Conservation (phyloP, 371 early-diverging fungal species). For the Saksenaea oblongispora region DNA sequence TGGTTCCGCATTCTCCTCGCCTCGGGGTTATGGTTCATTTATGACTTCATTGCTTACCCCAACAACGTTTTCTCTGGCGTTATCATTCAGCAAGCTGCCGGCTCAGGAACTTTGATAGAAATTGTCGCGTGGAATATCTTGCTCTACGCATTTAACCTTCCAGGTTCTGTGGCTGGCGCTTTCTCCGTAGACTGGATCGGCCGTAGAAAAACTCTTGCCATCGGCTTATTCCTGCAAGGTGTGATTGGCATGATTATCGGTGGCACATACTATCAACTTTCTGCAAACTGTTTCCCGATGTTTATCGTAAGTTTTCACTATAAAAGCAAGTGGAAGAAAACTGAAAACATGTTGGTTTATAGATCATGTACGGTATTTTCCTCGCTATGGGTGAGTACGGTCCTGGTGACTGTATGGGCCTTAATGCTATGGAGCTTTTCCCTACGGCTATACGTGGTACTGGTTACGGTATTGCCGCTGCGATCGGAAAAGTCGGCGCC, state of each 20-base stretch:
- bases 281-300: slow-evolving; percentile 53
- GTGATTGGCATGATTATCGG: slow-evolving; percentile 64
- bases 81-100: slow-evolving; percentile 52
- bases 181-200: slow-evolving; percentile 56
- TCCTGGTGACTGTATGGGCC: slow-evolving; percentile 58
- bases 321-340: not conserved
- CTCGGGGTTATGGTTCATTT: slow-evolving; percentile 65
- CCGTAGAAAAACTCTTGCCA: slow-evolving; percentile 56
- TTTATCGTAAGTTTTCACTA: slow-evolving; percentile 44
- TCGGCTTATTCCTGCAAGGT: slow-evolving; percentile 57
- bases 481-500: slow-evolving; percentile 58
- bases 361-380: slow-evolving; percentile 62
- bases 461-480: slow-evolving; percentile 66
- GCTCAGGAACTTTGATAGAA: slow-evolving; percentile 42
- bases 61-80: slow-evolving; percentile 56
- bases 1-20: slow-evolving; percentile 62
- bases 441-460: slow-evolving; percentile 68
- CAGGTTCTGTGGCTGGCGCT: slow-evolving; percentile 59
- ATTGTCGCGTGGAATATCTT: slow-evolving; percentile 61
- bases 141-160: slow-evolving; percentile 61
- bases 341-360: not conserved
- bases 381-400: slow-evolving; percentile 60
- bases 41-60: slow-evolving; percentile 65
- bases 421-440: slow-evolving; percentile 56
- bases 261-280: slow-evolving; percentile 44